Evolutionary conservation across 1,284 basidiomycete species (phyloP), one percentile per base, ranked within the genome.

Genomic region (Phellopilus nigrolimitatus): DNA sequence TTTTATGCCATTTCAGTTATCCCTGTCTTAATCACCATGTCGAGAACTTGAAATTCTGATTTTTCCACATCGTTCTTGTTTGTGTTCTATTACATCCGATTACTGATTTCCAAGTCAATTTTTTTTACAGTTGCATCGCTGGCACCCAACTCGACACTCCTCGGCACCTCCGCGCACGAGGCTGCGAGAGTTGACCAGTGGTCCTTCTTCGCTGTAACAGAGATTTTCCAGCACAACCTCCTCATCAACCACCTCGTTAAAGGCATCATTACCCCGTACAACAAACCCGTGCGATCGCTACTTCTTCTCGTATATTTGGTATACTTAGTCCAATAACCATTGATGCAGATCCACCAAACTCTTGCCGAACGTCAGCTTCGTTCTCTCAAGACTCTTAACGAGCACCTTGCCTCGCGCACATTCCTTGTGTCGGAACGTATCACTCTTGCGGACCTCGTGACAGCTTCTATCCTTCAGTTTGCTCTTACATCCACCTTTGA

Each of bases 371-470:
- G 74, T 43, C 72, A 79, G 57, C 60, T 68, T 37, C 80, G 78
- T 54, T 68, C 76, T 22, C 73, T 91, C 47, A 72, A 71, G 49
- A 81, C 79, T 59, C 75, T 98, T 57, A 81, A 98, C 64, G 68
- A 73, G 46, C 77, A 89, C 72, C 82, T 98, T 63, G 68, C 78
- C 53, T 76, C 80, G 56, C 82, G 81, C 64, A 99, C 95, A 49
- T 98, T 86, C 82, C 79, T 97, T 62, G 93, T 94, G 51, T 87
- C 86, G 62, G 91, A 98, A 69, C 91, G 95, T 62, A 85, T 98
- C 76, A 92, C 94, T 55, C 78, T 95, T 48, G 95, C 94, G 59
- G 95, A 99, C 66, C 70, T 98, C 69, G 70, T 73, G 61, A 60
- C 92, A 59, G 91, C 86, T 38, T 68, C 75, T 37, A 60, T 76